A percentile compares a stretch with the other conserved stretches of the same genome.
Evolutionary conservation across 2,329 filamentous ascomycete species (phyloP).

Genomic region (Fusarium avenaceum): DNA sequence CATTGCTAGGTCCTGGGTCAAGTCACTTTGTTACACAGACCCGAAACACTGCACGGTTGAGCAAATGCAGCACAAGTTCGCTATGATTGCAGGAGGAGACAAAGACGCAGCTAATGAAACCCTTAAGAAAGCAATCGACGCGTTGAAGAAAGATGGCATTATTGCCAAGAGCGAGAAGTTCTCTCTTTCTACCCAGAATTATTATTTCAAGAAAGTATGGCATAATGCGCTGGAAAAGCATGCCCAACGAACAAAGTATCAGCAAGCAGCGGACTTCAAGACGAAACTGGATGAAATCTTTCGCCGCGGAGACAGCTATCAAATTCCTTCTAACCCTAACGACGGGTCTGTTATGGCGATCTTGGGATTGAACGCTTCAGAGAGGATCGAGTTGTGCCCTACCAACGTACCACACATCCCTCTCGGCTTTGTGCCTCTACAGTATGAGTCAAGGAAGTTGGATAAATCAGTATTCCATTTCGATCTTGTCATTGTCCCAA

Average conservation of each 20-base stretch:
- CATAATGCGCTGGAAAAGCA: constrained; percentile 68
- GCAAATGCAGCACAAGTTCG: constrained; percentile 65
- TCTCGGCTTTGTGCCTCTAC: constrained; percentile 77
- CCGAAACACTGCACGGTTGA: constrained; percentile 63
- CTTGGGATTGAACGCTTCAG: constrained; percentile 73
- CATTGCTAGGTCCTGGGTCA: constrained; percentile 70
- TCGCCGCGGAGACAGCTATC: constrained; percentile 56
- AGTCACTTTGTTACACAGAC: constrained; percentile 69
- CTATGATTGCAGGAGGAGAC: constrained; percentile 60
- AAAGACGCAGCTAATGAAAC: constrained; percentile 58
- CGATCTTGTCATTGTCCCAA: constrained; percentile 70
- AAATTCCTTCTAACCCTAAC: constrained; percentile 68
- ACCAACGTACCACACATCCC: constrained; percentile 72
- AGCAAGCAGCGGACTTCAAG: constrained; percentile 73
- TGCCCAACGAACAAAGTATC: constrained; percentile 67
- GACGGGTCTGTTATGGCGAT: constrained; percentile 77
- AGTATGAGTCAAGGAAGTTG: constrained; percentile 78
- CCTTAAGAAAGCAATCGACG: constrained; percentile 63
- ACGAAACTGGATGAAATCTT: constrained; percentile 69
- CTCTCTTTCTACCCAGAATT: constrained; percentile 68
- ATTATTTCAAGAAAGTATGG: constrained; percentile 74
- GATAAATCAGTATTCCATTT: constrained; percentile 76
- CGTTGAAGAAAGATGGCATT: constrained; percentile 65
- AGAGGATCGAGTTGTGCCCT: constrained; percentile 67
- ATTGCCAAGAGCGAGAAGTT: constrained; percentile 72